Base-by-base conservation (phyloP, 1,284 basidiomycete species). In the Ustilago loliicola region DNA sequence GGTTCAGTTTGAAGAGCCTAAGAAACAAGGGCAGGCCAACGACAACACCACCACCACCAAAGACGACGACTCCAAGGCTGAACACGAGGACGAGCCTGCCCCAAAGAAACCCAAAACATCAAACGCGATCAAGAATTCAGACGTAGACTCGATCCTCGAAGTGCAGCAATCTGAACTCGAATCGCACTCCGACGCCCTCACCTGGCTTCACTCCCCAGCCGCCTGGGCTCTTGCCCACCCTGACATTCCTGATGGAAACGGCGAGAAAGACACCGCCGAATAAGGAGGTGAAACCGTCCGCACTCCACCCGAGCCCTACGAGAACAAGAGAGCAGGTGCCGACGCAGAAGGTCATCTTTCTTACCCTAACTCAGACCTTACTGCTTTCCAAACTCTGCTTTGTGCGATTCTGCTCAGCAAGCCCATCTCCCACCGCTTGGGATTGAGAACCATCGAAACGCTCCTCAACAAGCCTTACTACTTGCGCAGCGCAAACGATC, bases 391-490 rank as follows among this genome's bases (percentile, higher is more conserved):
- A 32, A 62, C 66, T 15, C 57, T 81, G 10, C 56, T 81, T 21
- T 77, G 70, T 38, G 67, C 74, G 6, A 64, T 71, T n/a, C 38
- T 81, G 30, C 62, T 79, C 27, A 70, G 65, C 68, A 81, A 79
- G 63, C 79, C 79, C 58, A 72, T 81, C 62, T 77, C 72, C 10
- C 79, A 81, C 50, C 42, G 54, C 0, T 68, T 81, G 19, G 74
- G 77, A 1, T 45, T 81, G 23, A 56, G 79, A 3, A 45, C 71
- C 2, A 81, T 79, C 61, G 66, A 70, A 11, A 81, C 79, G 40
- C 50, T 79, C 15, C 67, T 81, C 48, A 79, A 73, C 68, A 62
- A 71, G 45, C 79, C 79, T 0, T 81, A 53, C 66, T 58, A 56
- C 42, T 68, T 79, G 30, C 60, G 61, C 23, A 72, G 67, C 2